These are phyloP conservation scores for Atkinsonella texensis DNA, from an alignment of 2,329 filamentous ascomycete genomes.

Conservation along the genomic window DNA sequence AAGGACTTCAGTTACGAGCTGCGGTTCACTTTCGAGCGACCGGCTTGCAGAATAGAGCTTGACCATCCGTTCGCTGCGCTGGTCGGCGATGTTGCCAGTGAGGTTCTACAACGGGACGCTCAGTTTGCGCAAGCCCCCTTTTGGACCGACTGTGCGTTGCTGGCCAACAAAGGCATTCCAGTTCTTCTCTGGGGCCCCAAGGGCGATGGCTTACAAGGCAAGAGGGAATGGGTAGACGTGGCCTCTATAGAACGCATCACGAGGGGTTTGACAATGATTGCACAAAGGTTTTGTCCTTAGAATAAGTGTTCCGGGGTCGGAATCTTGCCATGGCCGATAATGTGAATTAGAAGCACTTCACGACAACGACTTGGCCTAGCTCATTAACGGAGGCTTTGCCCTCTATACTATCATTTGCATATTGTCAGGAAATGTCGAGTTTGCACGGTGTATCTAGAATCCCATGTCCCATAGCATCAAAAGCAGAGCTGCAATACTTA, in stretches of 20 bases:
- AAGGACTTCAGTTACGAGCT: conserved; percentile 28
- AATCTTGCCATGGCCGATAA: too few relatives aligned
- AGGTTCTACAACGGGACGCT: conserved; percentile 16
- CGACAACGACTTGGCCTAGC: too few relatives aligned
- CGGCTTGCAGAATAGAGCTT: conserved; percentile 26
- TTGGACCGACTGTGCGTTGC: conserved; percentile 40
- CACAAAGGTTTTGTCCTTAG: conserved; percentile 17
- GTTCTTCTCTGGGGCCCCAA: conserved; percentile 33
- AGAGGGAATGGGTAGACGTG: conserved; percentile 36
- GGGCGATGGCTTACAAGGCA: conserved; percentile 36
- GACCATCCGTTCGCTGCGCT: conserved; percentile 29
- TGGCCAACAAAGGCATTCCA: conserved; percentile 31
- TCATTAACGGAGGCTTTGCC: too few relatives aligned
- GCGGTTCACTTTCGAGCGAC: conserved; percentile 28
- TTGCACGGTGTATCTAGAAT: neutral
- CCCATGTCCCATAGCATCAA: neutral
- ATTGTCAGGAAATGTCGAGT: too few relatives aligned
- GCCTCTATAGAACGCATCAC: conserved; percentile 27
- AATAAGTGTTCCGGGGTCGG: neutral
- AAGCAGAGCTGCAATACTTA: neutral
- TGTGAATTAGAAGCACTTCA: too few relatives aligned
- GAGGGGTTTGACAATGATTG: conserved; percentile 15
- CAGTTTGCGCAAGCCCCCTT: conserved; percentile 21
- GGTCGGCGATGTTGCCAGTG: conserved; percentile 16
- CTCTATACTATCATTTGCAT: too few relatives aligned